phyloP scores from a whole-genome alignment of 2,329 filamentous ascomycete genomes.

The Fusarium nodosum region DNA sequence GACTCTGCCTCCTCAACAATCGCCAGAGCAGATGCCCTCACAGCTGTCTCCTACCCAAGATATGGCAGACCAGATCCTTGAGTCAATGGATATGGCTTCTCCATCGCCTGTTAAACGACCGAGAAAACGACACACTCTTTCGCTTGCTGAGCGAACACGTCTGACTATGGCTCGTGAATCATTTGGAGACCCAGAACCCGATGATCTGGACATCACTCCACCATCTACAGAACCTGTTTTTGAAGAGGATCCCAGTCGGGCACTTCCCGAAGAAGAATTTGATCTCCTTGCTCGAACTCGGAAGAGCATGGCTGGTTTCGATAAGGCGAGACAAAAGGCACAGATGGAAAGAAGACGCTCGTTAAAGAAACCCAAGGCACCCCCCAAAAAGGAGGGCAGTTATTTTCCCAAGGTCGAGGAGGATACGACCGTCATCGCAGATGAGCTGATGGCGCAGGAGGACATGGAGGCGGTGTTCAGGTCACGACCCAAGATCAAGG shows the following conservation, averaged over 20 bases:
- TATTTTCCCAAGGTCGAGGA: constrained; percentile 63
- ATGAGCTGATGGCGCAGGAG: constrained; percentile 78
- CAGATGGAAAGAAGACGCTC: constrained; percentile 69
- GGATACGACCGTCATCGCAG: constrained; percentile 66
- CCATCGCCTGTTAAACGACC: constrained; percentile 68
- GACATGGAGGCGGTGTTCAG: constrained; percentile 89
- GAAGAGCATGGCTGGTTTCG: constrained; percentile 73
- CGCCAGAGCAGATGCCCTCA: constrained; percentile 27
- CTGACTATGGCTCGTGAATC: constrained; percentile 80
- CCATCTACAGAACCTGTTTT: constrained; percentile 21
- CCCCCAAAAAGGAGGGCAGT: constrained; percentile 58
- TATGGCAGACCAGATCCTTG: constrained; percentile 69
- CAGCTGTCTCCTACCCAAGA: constrained; percentile 57
- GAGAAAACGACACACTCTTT: constrained; percentile 67
- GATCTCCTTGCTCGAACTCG: constrained; percentile 70
- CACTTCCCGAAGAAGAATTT: constrained; percentile 49
- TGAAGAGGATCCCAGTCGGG: constrained; percentile 40
- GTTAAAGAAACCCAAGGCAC: constrained; percentile 60
- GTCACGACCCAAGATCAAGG: constrained; percentile 83
- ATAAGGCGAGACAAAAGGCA: constrained; percentile 71
- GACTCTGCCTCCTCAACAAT: constrained; percentile 24
- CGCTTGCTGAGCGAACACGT: constrained; percentile 82
- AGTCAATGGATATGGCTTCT: constrained; percentile 67
- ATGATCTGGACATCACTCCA: constrained; percentile 49
- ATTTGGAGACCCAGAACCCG: constrained; percentile 51